These are phyloP conservation scores for Epichloe sp. DNA, from an alignment of 2,329 filamentous ascomycete genomes.

Conservation along the genomic window DNA sequence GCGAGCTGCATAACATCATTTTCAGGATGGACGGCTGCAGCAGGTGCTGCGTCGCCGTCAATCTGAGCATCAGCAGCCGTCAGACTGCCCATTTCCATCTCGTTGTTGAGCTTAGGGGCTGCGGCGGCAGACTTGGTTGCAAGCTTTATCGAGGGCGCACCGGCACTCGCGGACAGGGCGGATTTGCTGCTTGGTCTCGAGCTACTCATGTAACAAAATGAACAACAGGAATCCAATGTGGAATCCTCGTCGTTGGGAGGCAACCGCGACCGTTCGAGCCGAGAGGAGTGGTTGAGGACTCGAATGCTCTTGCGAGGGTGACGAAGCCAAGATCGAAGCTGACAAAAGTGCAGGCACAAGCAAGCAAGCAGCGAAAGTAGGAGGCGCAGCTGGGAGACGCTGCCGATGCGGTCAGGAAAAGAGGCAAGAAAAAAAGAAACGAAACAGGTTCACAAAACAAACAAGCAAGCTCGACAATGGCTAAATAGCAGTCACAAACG, in stretches of 20 bases:
- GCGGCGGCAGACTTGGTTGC: conserved; percentile 39
- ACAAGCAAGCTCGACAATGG: too few relatives aligned
- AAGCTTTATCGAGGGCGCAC: conserved; percentile 33
- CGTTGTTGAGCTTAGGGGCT: conserved; percentile 42
- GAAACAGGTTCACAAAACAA: neutral
- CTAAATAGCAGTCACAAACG: too few relatives aligned
- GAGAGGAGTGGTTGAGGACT: neutral
- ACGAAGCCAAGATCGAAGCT: neutral
- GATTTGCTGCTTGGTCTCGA: conserved; percentile 21
- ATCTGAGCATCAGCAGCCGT: conserved; percentile 22
- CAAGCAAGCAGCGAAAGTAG: neutral
- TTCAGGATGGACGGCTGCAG: conserved; percentile 20
- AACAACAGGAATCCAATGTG: neutral
- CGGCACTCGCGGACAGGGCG: conserved; percentile 23
- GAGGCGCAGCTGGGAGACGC: neutral
- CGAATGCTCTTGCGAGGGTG: neutral
- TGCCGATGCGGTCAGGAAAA: neutral
- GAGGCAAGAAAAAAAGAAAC: neutral
- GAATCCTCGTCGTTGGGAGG: neutral
- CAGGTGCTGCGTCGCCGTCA: neutral
- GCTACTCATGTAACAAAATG: conserved; percentile 26
- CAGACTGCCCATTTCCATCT: conserved; percentile 41
- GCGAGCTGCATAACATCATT: conserved; percentile 95
- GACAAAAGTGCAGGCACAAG: neutral
- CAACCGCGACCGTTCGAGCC: neutral